phyloP scores from a whole-genome alignment of 331 rosid species.

The Pyrus hybrid region DNA sequence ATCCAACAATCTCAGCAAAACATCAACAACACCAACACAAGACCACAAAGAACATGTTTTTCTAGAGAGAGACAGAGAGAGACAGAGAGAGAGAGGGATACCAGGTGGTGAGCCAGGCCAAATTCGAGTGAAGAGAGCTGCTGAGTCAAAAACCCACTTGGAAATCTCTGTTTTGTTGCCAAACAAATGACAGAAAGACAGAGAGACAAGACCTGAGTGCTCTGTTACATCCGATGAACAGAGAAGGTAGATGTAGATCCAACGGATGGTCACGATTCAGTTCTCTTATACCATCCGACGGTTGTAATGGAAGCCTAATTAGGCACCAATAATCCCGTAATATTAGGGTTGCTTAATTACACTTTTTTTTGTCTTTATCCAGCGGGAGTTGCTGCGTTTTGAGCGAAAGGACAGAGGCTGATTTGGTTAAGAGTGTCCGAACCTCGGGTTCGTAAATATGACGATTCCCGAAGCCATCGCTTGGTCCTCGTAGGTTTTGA shows the following conservation, averaged over 20 bases:
- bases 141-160: conserved; percentile 1
- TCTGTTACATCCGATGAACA: background rate
- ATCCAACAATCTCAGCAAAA: background rate
- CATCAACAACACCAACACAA: background rate
- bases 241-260: background rate
- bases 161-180: conserved; percentile 1
- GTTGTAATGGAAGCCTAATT: background rate
- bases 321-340: background rate
- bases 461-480: conserved; percentile 18
- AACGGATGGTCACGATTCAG: conserved; percentile 12
- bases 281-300: conserved; percentile 11
- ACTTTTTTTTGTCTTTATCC: conserved; percentile 20
- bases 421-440: conserved; percentile 15
- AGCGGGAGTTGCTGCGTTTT: background rate
- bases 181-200: background rate
- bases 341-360: background rate
- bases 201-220: background rate
- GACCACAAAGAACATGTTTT: conserved; percentile 3
- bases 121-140: background rate
- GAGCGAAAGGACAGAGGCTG: background rate
- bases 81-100: background rate
- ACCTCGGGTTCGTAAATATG: conserved; percentile 16
- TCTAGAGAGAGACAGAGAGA: background rate
- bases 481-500: background rate
- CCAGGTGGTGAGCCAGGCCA: conserved; percentile 12